Percentiles rank a stretch among this genome's conserved stretches.
These are phyloP conservation scores for Tricholoma furcatifolium DNA, from an alignment of 768 basidiomycete genomes.

Conservation along the genomic window DNA sequence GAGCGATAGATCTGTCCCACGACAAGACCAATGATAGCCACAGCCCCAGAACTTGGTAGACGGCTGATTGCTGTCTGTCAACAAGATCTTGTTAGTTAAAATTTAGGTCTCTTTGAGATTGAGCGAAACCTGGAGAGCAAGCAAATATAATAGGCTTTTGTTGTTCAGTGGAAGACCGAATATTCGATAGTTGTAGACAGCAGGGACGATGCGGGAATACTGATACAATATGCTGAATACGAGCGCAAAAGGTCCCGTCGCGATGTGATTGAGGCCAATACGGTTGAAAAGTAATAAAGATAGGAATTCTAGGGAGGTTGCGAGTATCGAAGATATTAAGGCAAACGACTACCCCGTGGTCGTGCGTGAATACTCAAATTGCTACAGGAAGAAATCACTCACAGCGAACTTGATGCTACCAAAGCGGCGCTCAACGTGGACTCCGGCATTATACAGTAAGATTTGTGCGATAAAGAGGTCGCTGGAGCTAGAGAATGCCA, in stretches of 20 bases:
- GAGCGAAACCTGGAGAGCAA: slow-evolving; percentile 65
- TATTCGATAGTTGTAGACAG: slow-evolving; percentile 72
- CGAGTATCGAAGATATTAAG: slow-evolving; percentile 63
- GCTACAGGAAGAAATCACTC: slow-evolving; percentile 22
- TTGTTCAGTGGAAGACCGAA: slow-evolving; percentile 74
- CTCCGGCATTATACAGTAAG: slow-evolving; percentile 66
- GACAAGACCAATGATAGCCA: slow-evolving; percentile 63
- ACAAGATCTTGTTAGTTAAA: background rate
- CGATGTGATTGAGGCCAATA: slow-evolving; percentile 69
- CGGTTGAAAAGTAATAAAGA: slow-evolving; percentile 64
- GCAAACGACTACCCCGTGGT: slow-evolving; percentile 63
- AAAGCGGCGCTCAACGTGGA: slow-evolving; percentile 81
- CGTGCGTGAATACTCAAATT: slow-evolving; percentile 7
- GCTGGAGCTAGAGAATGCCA: slow-evolving; percentile 81
- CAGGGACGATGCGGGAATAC: slow-evolving; percentile 74
- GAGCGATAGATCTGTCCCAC: slow-evolving; percentile 82
- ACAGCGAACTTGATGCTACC: slow-evolving; percentile 89
- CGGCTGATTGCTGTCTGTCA: slow-evolving; percentile 67
- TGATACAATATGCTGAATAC: slow-evolving; percentile 84
- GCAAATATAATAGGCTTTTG: slow-evolving; percentile 70
- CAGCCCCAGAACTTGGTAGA: slow-evolving; percentile 62
- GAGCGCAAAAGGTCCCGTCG: slow-evolving; percentile 73
- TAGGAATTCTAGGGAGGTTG: slow-evolving; percentile 67
- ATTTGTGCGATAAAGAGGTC: slow-evolving; percentile 80
- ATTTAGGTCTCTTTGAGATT: background rate